Evolutionary conservation across 192 early-diverging fungal genomes (phyloP).

Genomic region (Diversispora epigaea): DNA sequence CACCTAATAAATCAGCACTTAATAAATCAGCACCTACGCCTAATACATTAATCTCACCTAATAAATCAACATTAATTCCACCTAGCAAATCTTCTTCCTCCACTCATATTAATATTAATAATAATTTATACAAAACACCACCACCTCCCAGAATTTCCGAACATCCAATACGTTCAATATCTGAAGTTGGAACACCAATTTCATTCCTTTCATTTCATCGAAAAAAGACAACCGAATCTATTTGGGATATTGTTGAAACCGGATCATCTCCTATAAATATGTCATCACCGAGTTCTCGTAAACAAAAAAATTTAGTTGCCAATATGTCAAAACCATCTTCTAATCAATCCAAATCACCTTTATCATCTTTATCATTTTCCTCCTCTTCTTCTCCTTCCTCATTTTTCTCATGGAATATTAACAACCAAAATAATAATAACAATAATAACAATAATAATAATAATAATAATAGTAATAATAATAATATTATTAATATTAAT

Average conservation of each 20-base stretch:
- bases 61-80: too few relatives aligned
- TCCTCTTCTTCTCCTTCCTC: neutral
- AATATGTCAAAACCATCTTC: conserved; percentile 12
- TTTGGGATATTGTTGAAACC: conserved; percentile 18
- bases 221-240: conserved; percentile 2
- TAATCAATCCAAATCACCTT: neutral
- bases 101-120: too few relatives aligned
- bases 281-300: conserved; percentile 12
- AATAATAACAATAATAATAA: too few relatives aligned
- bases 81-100: too few relatives aligned
- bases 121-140: too few relatives aligned
- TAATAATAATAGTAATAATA: too few relatives aligned
- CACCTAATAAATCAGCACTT: too few relatives aligned
- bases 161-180: neutral
- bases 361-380: neutral
- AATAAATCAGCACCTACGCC: too few relatives aligned
- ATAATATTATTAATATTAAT: too few relatives aligned
- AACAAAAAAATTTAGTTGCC: conserved; percentile 16
- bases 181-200: conserved; percentile 5
- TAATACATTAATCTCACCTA: too few relatives aligned
- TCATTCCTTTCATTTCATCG: neutral
- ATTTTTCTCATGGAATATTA: neutral
- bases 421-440: too few relatives aligned
- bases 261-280: neutral
- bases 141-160: too few relatives aligned